Conservation (phyloP, 352 stramenopile genomes). For the Globisporangium uncinulatum region DNA sequence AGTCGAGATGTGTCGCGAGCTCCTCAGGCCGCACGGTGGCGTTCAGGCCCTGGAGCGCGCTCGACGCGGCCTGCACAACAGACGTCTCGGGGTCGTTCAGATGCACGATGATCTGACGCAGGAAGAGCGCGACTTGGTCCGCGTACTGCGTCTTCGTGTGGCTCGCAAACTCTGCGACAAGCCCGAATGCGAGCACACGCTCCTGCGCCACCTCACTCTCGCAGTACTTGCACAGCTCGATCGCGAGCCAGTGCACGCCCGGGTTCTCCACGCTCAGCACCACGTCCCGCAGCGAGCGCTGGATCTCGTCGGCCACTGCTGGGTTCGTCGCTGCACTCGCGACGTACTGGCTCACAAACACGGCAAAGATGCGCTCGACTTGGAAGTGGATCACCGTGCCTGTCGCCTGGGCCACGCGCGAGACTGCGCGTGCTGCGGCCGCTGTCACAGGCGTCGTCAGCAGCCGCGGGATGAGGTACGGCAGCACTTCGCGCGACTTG, state of each 20-base stretch:
- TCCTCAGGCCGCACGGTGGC: conserved; percentile 89
- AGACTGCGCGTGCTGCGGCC: conserved; percentile 89
- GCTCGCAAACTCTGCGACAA: conserved; percentile 88
- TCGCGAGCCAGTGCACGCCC: conserved; percentile 93
- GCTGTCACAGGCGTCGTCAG: conserved; percentile 89
- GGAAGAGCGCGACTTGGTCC: conserved; percentile 93
- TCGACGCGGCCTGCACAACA: conserved; percentile 88
- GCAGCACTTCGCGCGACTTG: conserved; percentile 95
- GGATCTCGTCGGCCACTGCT: conserved; percentile 57
- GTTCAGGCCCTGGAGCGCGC: conserved; percentile 91
- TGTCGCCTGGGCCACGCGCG: conserved; percentile 92
- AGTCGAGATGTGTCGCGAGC: conserved; percentile 94
- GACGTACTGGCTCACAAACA: conserved; percentile 74
- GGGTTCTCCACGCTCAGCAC: conserved; percentile 82
- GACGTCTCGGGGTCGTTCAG: conserved; percentile 91
- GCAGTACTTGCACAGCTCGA: conserved; percentile 94
- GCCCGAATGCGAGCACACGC: conserved; percentile 88
- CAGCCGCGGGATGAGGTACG: conserved; percentile 96
- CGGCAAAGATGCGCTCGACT: conserved; percentile 92
- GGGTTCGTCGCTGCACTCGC: conserved; percentile 29
- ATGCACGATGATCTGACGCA: conserved; percentile 94
- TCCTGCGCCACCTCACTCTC: conserved; percentile 84
- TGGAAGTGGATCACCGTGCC: conserved; percentile 94
- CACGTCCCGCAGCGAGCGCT: conserved; percentile 64
- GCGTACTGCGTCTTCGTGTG: conserved; percentile 87